Conservation (phyloP, 2,329 filamentous ascomycete genomes). For the Raffaelea deltoideospora region DNA sequence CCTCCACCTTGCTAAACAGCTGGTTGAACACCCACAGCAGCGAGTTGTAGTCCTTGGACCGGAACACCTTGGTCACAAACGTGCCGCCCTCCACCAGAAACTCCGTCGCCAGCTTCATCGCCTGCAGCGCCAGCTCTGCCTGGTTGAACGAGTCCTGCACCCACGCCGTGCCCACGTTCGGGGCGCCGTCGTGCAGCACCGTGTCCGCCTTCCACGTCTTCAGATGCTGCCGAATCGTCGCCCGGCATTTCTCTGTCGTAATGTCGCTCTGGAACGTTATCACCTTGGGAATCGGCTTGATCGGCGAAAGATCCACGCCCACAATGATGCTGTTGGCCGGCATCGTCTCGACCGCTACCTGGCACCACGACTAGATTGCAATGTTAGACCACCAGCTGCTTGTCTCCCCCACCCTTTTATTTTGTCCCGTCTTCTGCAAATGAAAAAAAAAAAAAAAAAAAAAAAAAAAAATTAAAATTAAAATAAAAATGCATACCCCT, state of each 20-base stretch:
- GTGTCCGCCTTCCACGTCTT: conserved; percentile 96
- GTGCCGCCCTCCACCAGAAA: conserved; percentile 80
- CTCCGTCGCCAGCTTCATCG: conserved; percentile 85
- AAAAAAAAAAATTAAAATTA: not conserved
- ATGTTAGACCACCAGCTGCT: conserved; percentile 8
- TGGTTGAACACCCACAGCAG: conserved; percentile 97
- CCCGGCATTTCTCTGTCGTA: conserved; percentile 88
- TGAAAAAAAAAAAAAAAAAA: conserved; percentile 9
- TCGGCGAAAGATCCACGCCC: conserved; percentile 85
- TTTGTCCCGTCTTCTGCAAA: too few relatives aligned
- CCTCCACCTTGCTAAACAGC: conserved; percentile 86
- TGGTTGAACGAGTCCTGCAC: conserved; percentile 97
- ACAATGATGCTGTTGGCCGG: conserved; percentile 78
- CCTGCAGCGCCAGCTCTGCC: conserved; percentile 79
- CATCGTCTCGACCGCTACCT: conserved; percentile 93
- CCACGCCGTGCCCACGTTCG: conserved; percentile 96
- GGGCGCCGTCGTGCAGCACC: conserved; percentile 90
- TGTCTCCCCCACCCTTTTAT: too few relatives aligned
- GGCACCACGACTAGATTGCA: conserved; percentile 63
- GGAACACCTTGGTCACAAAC: conserved; percentile 95
- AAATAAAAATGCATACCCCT: conserved; percentile 42
- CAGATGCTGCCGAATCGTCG: conserved; percentile 74
- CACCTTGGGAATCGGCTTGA: conserved; percentile 86
- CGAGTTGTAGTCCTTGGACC: conserved; percentile 93
- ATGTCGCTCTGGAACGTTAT: conserved; percentile 98